phyloP scores from a whole-genome alignment of 2,329 filamentous ascomycete genomes.

The Xylariaceae sp. region DNA sequence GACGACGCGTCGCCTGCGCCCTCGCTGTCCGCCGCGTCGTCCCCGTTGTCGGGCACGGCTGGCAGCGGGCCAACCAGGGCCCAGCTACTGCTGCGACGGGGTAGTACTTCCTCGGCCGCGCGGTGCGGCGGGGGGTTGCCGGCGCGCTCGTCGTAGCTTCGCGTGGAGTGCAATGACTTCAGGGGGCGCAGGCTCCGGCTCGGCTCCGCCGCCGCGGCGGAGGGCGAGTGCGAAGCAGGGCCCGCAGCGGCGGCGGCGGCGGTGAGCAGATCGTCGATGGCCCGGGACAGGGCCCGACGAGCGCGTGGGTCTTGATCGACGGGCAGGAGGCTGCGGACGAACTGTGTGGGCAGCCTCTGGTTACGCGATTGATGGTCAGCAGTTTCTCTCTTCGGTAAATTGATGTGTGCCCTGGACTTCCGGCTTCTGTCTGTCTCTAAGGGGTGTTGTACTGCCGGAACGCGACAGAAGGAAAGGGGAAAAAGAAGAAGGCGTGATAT shows the following conservation, averaged over 20 bases:
- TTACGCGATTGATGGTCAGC: too few species aligned
- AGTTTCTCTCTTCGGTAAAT: too few species aligned
- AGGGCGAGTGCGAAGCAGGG: background rate
- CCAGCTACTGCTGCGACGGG: background rate
- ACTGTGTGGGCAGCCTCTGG: slow-evolving; percentile 72
- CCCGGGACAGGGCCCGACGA: slow-evolving; percentile 52
- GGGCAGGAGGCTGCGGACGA: slow-evolving; percentile 68
- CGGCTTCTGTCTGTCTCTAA: too few species aligned
- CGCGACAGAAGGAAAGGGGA: too few species aligned
- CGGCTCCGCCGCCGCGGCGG: background rate
- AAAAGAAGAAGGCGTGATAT: too few species aligned
- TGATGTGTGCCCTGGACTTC: too few species aligned
- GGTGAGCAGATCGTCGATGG: slow-evolving; percentile 37
- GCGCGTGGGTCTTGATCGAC: slow-evolving; percentile 45
- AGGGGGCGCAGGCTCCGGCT: background rate
- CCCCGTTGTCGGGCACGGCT: too few species aligned
- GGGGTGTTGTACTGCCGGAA: too few species aligned
- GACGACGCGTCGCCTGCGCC: background rate
- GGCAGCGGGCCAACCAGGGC: too few species aligned
- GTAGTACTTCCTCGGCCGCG: too few species aligned
- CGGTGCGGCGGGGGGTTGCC: too few species aligned
- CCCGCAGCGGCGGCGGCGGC: background rate
- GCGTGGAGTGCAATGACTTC: background rate
- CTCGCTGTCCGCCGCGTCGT: background rate
- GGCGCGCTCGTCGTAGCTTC: too few species aligned